A percentile compares a stretch with the other conserved stretches of the same genome.
These are phyloP conservation scores for Boletales sp. DNA, from an alignment of 768 basidiomycete genomes.

Conservation along the genomic window DNA sequence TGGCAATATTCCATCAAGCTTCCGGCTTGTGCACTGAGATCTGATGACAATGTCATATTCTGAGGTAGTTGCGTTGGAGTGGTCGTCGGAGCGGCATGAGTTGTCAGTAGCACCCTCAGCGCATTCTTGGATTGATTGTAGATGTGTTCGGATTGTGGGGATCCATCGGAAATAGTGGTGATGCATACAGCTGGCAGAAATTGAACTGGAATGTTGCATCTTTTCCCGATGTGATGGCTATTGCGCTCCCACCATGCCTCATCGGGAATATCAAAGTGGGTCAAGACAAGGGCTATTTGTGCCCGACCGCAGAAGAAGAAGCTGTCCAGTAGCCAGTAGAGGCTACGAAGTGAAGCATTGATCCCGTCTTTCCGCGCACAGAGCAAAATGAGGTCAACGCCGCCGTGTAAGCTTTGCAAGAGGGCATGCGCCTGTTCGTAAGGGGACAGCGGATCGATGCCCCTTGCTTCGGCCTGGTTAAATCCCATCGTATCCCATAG, in stretches of 20 bases:
- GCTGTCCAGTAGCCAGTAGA: constrained; percentile 36
- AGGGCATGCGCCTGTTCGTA: constrained; percentile 33
- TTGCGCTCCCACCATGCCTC: constrained; percentile 40
- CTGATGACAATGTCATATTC: constrained; percentile 13
- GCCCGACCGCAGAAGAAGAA: constrained; percentile 37
- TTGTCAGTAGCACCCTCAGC: constrained; percentile 8
- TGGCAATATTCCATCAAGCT: constrained; percentile 12
- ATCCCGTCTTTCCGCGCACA: constrained; percentile 36
- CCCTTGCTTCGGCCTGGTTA: constrained; percentile 20
- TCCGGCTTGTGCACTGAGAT: not conserved
- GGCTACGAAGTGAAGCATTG: constrained; percentile 31
- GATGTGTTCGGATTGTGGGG: not conserved
- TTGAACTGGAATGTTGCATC: constrained; percentile 9
- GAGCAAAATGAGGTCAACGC: constrained; percentile 40
- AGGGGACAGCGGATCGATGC: constrained; percentile 14
- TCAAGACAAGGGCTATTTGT: constrained; percentile 37
- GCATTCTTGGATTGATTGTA: constrained; percentile 13
- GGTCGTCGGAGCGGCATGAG: not conserved
- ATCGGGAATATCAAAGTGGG: constrained; percentile 34
- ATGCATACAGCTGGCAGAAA: constrained; percentile 15
- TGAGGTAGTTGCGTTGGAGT: constrained; percentile 10
- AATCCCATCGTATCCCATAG: constrained; percentile 36
- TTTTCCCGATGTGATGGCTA: constrained; percentile 14
- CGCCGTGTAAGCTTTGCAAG: constrained; percentile 29
- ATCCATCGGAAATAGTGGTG: constrained; percentile 11